These are phyloP conservation scores for Lactarius trivialis DNA, from an alignment of 768 basidiomycete genomes.

Conservation along the genomic window DNA sequence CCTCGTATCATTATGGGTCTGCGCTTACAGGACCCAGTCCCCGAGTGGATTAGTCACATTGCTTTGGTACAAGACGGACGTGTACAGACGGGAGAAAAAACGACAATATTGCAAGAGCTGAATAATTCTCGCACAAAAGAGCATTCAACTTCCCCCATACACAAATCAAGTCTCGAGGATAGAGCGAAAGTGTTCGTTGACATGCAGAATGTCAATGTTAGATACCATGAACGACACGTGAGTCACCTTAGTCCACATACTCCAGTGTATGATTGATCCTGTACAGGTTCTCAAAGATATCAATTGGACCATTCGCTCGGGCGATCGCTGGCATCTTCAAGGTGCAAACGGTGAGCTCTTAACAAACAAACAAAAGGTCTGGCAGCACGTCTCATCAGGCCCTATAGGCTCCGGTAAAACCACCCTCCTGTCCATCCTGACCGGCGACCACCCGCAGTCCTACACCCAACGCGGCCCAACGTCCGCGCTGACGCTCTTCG, in stretches of 20 bases:
- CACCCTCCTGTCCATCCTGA: constrained; percentile 81
- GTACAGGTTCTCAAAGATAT: constrained; percentile 66
- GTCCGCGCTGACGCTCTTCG: constrained; percentile 51
- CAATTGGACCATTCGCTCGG: constrained; percentile 74
- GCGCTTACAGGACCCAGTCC: constrained; percentile 63
- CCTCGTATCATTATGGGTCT: constrained; percentile 64
- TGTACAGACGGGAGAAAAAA: constrained; percentile 47
- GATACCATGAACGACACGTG: constrained; percentile 47
- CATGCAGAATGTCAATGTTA: constrained; percentile 60
- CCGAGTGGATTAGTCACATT: constrained; percentile 67
- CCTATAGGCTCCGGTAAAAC: constrained; percentile 84
- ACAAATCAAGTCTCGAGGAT: not conserved
- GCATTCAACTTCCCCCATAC: not conserved
- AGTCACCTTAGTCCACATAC: not conserved
- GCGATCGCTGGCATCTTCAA: constrained; percentile 85
- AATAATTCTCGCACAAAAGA: not conserved
- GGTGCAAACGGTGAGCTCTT: constrained; percentile 69
- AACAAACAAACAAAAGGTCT: not conserved
- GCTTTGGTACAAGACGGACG: constrained; percentile 44
- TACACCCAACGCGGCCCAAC: constrained; percentile 53
- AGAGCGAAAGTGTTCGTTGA: constrained; percentile 45
- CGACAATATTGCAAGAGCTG: constrained; percentile 33
- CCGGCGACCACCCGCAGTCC: constrained; percentile 94
- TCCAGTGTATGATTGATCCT: not conserved
- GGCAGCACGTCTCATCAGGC: not conserved